Conservation (phyloP, 345 rosid species). For the Gynandropsis gynandra region DNA sequence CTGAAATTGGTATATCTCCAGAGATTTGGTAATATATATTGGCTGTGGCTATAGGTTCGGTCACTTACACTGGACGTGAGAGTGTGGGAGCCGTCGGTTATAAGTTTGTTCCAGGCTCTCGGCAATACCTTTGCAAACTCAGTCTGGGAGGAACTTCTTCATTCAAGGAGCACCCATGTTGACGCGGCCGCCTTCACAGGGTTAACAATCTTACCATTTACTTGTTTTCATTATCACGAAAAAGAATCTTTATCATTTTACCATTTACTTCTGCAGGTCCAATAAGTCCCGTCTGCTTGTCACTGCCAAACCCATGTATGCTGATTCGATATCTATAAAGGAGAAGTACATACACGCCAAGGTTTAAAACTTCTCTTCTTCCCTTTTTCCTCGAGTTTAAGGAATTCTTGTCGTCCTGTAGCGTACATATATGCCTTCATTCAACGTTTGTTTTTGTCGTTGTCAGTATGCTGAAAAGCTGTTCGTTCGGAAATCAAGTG, state of each 20-base stretch:
- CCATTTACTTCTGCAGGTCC: slow-evolving; percentile 43
- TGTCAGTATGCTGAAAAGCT: slow-evolving; percentile 90
- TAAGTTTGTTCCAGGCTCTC: slow-evolving; percentile 87
- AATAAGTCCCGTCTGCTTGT: slow-evolving; percentile 54
- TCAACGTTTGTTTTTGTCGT: background rate
- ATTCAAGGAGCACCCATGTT: slow-evolving; percentile 57
- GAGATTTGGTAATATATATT: slow-evolving; percentile 5
- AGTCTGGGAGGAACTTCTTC: slow-evolving; percentile 96
- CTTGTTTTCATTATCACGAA: slow-evolving; percentile 20
- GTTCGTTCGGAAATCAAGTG: slow-evolving; percentile 70
- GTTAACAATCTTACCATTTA: slow-evolving; percentile 30
- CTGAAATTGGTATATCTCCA: slow-evolving; percentile 9
- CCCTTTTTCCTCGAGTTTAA: background rate
- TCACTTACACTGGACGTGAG: slow-evolving; percentile 98
- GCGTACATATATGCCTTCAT: no score
- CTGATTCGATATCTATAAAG: slow-evolving; percentile 77
- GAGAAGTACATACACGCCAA: slow-evolving; percentile 98
- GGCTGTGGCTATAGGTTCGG: slow-evolving; percentile 61
- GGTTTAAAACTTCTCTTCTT: slow-evolving; percentile 39
- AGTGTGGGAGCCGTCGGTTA: slow-evolving; percentile 97
- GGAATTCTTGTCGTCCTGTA: no score
- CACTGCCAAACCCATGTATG: slow-evolving; percentile 54
- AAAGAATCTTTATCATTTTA: no score
- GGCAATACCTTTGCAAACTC: slow-evolving; percentile 90
- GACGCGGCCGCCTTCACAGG: slow-evolving; percentile 48